These are phyloP conservation scores for Aspergillus niger DNA, from an alignment of 2,329 filamentous ascomycete genomes.

Conservation along the genomic window DNA sequence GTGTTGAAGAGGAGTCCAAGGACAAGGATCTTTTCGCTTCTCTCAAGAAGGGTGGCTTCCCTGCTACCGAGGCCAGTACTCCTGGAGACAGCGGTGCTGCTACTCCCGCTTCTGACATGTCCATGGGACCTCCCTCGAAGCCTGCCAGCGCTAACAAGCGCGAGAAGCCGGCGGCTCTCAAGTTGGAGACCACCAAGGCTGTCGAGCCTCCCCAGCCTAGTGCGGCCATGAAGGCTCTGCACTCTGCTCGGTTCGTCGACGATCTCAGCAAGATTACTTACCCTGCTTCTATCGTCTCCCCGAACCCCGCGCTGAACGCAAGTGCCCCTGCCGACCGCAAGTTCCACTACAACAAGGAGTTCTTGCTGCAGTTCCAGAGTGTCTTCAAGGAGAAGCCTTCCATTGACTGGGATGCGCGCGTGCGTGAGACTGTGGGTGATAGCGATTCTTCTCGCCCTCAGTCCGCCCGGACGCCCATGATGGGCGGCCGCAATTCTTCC, in stretches of 20 bases:
- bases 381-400: slow-evolving; percentile 98
- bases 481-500: slow-evolving; percentile 54
- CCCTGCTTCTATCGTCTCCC: slow-evolving; percentile 79
- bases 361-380: slow-evolving; percentile 92
- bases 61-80: slow-evolving; percentile 41
- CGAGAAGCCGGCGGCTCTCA: slow-evolving; percentile 81
- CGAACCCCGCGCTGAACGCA: slow-evolving; percentile 86
- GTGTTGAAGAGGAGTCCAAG: slow-evolving; percentile 34
- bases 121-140: slow-evolving; percentile 56
- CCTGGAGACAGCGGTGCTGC: slow-evolving; percentile 48
- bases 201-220: slow-evolving; percentile 92
- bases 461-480: slow-evolving; percentile 53
- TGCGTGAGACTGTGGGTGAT: slow-evolving; percentile 83
- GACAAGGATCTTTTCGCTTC: slow-evolving; percentile 47
- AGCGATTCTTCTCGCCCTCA: slow-evolving; percentile 65
- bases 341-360: slow-evolving; percentile 94
- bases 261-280: slow-evolving; percentile 79
- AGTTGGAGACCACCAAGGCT: slow-evolving; percentile 81
- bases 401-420: slow-evolving; percentile 85
- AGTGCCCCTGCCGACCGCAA: slow-evolving; percentile 70
- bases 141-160: slow-evolving; percentile 63
- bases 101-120: slow-evolving; percentile 50
- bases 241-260: slow-evolving; percentile 84
- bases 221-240: slow-evolving; percentile 87
- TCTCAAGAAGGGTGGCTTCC: slow-evolving; percentile 45